Evolutionary conservation across 192 early-diverging fungal species (phyloP), one percentile per base, ranked within the genome.

Genomic region (Mortierella hygrophila): DNA sequence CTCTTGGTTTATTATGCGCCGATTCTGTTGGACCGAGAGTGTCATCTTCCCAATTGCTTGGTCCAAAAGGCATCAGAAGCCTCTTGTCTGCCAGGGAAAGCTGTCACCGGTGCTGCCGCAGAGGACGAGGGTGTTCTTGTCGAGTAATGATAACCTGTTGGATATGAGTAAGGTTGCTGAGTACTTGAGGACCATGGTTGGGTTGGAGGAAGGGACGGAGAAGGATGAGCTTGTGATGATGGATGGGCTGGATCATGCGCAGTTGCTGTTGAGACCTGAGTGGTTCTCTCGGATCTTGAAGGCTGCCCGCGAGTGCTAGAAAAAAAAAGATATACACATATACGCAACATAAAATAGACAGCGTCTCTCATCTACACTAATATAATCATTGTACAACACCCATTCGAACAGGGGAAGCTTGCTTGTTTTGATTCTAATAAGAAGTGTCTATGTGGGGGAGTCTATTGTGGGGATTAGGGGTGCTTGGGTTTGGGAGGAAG

Each of bases 1-100:
- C n/a, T 90, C 93, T 0, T 79, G 92, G 75, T 92, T 90, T 63
- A 90, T 95, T 54, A 87, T 89, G 38, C 83, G 91, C 5, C 88
- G 90, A 63, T 92, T 92, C 71, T 88, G 89, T 60, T 92, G 91
- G 91, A 83, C 80, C 54, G 86, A 92, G 72, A 71, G 76, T 18
- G 75, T 87, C 20, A 83, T 88, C 41, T 92, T 90, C 68, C 80
- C 80, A 21, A 75, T 81, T 6, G 80, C 80, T 35, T 81, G 80
- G 80, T 18, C 68, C 16, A 72, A 32, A 32, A 74, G 68, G 1
- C 26, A 44, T 9, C 74, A 81, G 18, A 76, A 81, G 38, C 46
- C 65, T 10, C n/a, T 75, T 6, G 57, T 40, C 0, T 49, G 54
- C 20, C 80, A 76, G n/a, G 82, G 81, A 11, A 60, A 73, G 37